These are phyloP conservation scores for Epithele typhae DNA, from an alignment of 768 basidiomycete species.

Conservation along the genomic window DNA sequence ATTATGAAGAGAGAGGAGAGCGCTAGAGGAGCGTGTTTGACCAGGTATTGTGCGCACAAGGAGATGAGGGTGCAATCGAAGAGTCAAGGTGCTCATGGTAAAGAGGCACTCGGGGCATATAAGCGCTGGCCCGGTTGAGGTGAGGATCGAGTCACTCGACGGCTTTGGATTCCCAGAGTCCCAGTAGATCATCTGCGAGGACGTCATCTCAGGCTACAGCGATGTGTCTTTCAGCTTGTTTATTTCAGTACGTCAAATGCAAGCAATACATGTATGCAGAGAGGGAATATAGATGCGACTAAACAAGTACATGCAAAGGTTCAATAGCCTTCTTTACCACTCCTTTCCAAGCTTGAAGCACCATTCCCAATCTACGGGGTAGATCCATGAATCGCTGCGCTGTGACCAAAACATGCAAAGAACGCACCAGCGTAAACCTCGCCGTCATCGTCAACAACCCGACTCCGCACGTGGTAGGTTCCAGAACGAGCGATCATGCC, in stretches of 20 bases:
- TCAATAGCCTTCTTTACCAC: slow-evolving; percentile 49
- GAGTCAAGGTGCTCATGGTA: slow-evolving; percentile 4
- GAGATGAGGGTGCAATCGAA: background rate
- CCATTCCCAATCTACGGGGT: slow-evolving; percentile 74
- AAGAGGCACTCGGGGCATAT: too few species aligned
- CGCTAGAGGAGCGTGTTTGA: too few species aligned
- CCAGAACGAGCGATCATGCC: slow-evolving; percentile 85
- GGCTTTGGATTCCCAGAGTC: too few species aligned
- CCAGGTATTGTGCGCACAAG: too few species aligned
- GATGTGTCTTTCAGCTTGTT: too few species aligned
- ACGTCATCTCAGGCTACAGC: too few species aligned
- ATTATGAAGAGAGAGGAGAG: too few species aligned
- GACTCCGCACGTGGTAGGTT: slow-evolving; percentile 70
- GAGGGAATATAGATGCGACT: slow-evolving; percentile 16
- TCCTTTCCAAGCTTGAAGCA: slow-evolving; percentile 88
- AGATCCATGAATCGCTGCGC: background rate
- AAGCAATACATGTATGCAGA: slow-evolving; percentile 12
- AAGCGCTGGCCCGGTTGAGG: too few species aligned
- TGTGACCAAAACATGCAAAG: background rate
- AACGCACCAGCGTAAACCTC: slow-evolving; percentile 71
- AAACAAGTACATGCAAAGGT: slow-evolving; percentile 25
- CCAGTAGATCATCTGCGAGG: too few species aligned
- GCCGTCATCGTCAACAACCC: slow-evolving; percentile 86
- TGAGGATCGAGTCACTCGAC: too few species aligned
- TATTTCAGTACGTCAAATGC: slow-evolving; percentile 15